Base-by-base conservation (phyloP, 2,329 filamentous ascomycete species). In the Diaporthe caulivora region DNA sequence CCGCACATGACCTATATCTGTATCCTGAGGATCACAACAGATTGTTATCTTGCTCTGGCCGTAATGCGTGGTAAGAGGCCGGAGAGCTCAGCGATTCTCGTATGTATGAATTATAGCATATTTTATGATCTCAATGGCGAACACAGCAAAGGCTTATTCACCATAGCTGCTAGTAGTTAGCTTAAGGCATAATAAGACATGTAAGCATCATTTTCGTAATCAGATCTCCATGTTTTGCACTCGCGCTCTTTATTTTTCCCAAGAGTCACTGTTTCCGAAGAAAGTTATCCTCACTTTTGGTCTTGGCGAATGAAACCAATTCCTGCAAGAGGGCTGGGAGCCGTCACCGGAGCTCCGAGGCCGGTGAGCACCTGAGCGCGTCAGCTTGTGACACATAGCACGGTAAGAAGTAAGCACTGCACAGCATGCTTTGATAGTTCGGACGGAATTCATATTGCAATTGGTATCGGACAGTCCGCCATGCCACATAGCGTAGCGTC, bases 401-500 rank as follows among this genome's bases (percentile, higher is more conserved):
- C 58, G n/a, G 53, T 53, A 5, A 29, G 11, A 15, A 7, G 44
- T 34, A n/a, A 24, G 31, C 24, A n/a, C 21, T 53, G 62, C 31
- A n/a, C 62, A 53, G 47, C 31, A 67, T 67, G n/a, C 47, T 67
- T 53, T 53, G 31, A 37, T 53, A 67, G 62, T 67, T 67, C 62
- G 31, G 62, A 67, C 47, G 62, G 31, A 21, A 64, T 53, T 67
- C 31, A 53, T 67, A 40, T 67, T 26, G 31, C 47, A 21, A 21
- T 21, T 67, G 15, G 62, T 37, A 67, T 67, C 47, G 62, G 47
- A 40, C 47, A 15, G 29, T 40, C 62, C 62, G n/a, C 62, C 47
- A 67, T 67, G n/a, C 47, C 60, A 49, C 62, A 60, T n/a, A 26
- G 54, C 65, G 53, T 71, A 73, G 71, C 71, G 71, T 73, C 71